Evolutionary conservation across 805 yeast genomes (phyloP), one percentile per base, ranked within the genome.

Genomic region (baker's yeast (Saccharomyces cerevisiae)): DNA sequence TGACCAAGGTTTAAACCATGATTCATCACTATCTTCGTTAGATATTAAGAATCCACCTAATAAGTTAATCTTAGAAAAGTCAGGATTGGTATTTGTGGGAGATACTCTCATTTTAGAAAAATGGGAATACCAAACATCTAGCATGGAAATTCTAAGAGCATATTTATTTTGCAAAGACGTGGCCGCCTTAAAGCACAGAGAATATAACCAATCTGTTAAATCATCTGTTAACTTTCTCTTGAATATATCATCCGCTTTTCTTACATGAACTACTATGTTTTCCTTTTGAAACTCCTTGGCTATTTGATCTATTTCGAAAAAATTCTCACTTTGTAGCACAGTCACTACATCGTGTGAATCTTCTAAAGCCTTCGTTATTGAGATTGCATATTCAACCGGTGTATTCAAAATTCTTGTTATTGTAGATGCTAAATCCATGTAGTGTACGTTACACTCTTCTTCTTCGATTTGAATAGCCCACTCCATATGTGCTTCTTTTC

Each of bases 1-100:
- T 5, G 57, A 46, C 70, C 70, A 68, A 3, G 68, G 66, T 10
- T 54, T 49, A 46, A 63, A 63, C 70, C 70, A 66, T 2, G 64
- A 62, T 27, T 53, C 60, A n/a, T 58, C 54, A 17, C 59, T 53
- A 30, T 62, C 62, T 47, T 61, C 64, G 46, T 59, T 55, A 13
- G 70, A 63, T 5, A 64, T 64, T 14, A 63, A 47, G 31, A 66
- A 68, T 2, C 65, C 66, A 1, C 72, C 72, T 48, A 67, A 56
- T 26, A 68, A 49, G 47, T 63, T 60, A 5, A 68, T 61, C 51
- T 61, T 64, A 3, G 58, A 50, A 17, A 55, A 48, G 41, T 53
- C 58, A 8, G 61, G 57, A 43, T 51, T 56, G 10, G 55, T 41
- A 22, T 49, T 47, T 22, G 46, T 47, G 9, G 56, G 47, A 11